Percentiles rank a stretch among this genome's conserved stretches.
Evolutionary conservation across 2,329 filamentous ascomycete genomes (phyloP).

Genomic region (Cladosporium phlei): DNA sequence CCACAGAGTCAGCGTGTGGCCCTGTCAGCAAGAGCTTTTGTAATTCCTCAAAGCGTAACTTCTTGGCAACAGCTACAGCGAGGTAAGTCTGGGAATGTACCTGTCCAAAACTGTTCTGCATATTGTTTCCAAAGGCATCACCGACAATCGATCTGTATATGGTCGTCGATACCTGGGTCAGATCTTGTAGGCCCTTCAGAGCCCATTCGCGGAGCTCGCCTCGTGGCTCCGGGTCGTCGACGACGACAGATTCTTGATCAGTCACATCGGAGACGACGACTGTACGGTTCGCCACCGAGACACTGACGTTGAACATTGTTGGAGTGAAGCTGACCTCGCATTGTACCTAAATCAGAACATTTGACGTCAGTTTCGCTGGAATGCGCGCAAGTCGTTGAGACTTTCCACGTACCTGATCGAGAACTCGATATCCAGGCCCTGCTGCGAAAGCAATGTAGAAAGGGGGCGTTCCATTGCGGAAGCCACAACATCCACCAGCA

Average conservation of each 20-base stretch:
- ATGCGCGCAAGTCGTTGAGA: too few species aligned
- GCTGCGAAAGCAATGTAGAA: background rate
- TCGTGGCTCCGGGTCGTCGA: background rate
- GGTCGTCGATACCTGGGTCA: conserved; percentile 1
- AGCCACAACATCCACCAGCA: background rate
- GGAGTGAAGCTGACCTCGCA: conserved; percentile 4
- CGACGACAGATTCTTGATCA: background rate
- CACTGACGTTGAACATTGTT: background rate
- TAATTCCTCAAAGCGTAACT: too few species aligned
- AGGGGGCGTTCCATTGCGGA: background rate
- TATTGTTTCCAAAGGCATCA: background rate
- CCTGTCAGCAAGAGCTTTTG: too few species aligned
- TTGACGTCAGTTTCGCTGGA: too few species aligned
- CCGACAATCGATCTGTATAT: conserved; percentile 1
- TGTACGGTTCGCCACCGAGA: conserved; percentile 1
- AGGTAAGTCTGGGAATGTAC: background rate
- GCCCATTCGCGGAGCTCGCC: background rate
- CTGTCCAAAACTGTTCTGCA: background rate
- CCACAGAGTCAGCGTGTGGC: too few species aligned
- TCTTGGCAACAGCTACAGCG: too few species aligned
- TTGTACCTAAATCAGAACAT: too few species aligned
- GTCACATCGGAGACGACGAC: background rate
- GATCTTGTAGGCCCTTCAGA: background rate
- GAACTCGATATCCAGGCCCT: background rate
- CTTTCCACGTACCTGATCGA: too few species aligned